These are phyloP conservation scores for Sclerotinia trifoliorum DNA, from an alignment of 2,329 filamentous ascomycete species.

Conservation along the genomic window DNA sequence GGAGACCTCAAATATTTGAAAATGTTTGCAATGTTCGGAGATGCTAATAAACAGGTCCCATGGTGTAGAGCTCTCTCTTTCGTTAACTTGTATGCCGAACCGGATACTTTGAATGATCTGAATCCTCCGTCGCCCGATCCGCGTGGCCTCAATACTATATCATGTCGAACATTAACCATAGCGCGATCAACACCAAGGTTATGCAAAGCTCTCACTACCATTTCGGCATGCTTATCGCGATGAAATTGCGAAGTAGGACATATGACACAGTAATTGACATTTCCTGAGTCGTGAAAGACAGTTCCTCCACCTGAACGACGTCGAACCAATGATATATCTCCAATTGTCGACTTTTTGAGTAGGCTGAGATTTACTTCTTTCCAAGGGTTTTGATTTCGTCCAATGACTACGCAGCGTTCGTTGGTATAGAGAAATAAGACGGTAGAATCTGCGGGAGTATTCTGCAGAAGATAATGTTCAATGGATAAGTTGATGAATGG, in stretches of 20 bases:
- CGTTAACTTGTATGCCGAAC: conserved; percentile 93
- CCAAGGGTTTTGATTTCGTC: conserved; percentile 98
- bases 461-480: conserved; percentile 84
- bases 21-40: conserved; percentile 70
- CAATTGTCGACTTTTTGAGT: conserved; percentile 43
- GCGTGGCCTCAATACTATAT: conserved; percentile 73
- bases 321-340: conserved; percentile 60
- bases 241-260: conserved; percentile 75
- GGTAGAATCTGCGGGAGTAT: conserved; percentile 67
- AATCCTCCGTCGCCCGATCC: conserved; percentile 23
- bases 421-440: conserved; percentile 89
- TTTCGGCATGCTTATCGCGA: conserved; percentile 82
- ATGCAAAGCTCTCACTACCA: conserved; percentile 83
- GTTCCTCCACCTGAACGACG: conserved; percentile 86
- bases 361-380: conserved; percentile 75
- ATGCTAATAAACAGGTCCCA: conserved; percentile 81
- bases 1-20: conserved; percentile 73
- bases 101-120: conserved; percentile 74
- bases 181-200: conserved; percentile 57
- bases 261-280: conserved; percentile 93
- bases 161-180: conserved; percentile 84
- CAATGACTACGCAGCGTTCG: conserved; percentile 81
- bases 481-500: conserved; percentile 91
- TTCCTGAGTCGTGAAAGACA: conserved; percentile 90
- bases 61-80: conserved; percentile 81